phyloP scores from a whole-genome alignment of 1,284 basidiomycete species.

The Apiotrichum domesticum region DNA sequence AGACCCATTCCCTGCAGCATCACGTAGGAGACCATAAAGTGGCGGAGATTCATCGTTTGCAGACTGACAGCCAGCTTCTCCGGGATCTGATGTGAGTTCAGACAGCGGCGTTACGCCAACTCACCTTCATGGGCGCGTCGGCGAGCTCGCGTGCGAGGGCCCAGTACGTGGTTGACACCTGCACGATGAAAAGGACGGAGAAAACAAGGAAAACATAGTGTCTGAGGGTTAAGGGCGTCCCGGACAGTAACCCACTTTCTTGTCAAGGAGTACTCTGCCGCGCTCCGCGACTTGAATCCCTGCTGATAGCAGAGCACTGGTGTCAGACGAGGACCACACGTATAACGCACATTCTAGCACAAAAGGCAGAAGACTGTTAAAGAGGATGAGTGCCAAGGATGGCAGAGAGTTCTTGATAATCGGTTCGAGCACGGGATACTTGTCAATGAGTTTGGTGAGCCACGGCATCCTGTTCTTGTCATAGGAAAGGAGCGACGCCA shows the following conservation, averaged over 20 bases:
- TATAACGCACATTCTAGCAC: conserved; percentile 66
- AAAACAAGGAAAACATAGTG: conserved; percentile 90
- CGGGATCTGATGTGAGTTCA: conserved; percentile 58
- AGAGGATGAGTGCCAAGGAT: conserved; percentile 75
- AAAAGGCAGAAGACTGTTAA: conserved; percentile 86
- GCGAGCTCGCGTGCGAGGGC: conserved; percentile 79
- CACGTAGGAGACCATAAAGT: conserved; percentile 94
- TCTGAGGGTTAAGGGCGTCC: conserved; percentile 48
- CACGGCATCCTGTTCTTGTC: conserved; percentile 88
- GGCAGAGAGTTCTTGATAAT: conserved; percentile 91
- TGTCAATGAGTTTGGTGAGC: conserved; percentile 67
- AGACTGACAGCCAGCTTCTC: conserved; percentile 79
- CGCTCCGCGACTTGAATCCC: conserved; percentile 79
- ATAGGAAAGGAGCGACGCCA: conserved; percentile 81
- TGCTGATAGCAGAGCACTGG: conserved; percentile 78
- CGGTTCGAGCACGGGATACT: conserved; percentile 69
- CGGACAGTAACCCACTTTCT: conserved; percentile 62
- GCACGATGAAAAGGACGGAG: conserved; percentile 93
- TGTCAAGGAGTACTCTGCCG: conserved; percentile 86
- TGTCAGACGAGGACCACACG: background rate
- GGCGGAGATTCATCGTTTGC: conserved; percentile 59
- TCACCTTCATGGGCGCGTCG: conserved; percentile 61
- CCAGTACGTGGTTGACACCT: conserved; percentile 83
- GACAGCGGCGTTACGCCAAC: background rate
- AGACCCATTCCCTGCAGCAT: conserved; percentile 87